Evolutionary conservation across 2,329 filamentous ascomycete genomes (phyloP), one percentile per base, ranked within the genome.

Genomic region (Fusarium setosum): DNA sequence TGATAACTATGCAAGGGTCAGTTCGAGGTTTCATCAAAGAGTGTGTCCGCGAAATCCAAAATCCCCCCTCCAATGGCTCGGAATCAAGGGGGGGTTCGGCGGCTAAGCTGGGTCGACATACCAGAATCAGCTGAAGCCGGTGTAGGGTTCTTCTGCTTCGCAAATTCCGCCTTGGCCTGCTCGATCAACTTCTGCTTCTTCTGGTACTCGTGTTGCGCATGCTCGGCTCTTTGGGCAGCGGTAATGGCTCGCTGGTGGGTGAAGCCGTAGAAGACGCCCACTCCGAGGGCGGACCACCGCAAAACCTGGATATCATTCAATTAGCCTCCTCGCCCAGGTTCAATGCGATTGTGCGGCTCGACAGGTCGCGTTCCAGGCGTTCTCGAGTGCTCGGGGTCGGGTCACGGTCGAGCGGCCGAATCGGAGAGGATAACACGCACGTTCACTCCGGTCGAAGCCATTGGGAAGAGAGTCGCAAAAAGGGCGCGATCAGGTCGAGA

Each of bases 231-330:
- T 76, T 94, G 89, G 74, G 87, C 81, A 57, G 92, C 81, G 72
- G 83, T 90, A 80, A 99, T 91, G 65, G 88, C 87, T 76, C 91
- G 86, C 85, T 99, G 96, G 85, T 97, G 95, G 82, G 90, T 92
- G 85, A 97, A 89, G 80, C 96, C 96, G 85, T 99, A 99, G 83
- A 97, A 90, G 78, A 98, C 84, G 79, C 96, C 96, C 76, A 93
- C 86, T 76, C 90, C 92, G 72, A 99, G 92, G 78, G 94, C 94
- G 77, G 94, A 95, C 88, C 95, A 99, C 83, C 96, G 94, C 81
- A 98, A 88, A 81, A 99, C 95, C 96, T 99, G 81, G 51, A 73
- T 60, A 66, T 47, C 29, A 54, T 56, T 70, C 65, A 73, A 74
- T 77, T 74, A 77, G 72, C 64, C 56, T 64, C 65, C 49, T 38